phyloP scores from a whole-genome alignment of 805 yeast genomes.

The Tetrapisispora arboricola region DNA sequence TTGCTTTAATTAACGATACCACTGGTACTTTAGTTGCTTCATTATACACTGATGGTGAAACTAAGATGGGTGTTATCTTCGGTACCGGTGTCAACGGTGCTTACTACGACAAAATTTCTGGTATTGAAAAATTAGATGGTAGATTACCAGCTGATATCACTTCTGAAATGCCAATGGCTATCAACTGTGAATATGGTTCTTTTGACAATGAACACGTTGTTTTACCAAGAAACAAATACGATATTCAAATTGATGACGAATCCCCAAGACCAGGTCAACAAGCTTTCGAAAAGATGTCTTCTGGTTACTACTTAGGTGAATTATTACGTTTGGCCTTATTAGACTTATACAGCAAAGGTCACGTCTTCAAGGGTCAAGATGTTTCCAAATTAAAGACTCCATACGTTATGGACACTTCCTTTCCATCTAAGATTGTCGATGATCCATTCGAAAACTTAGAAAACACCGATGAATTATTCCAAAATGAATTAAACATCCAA shows the following conservation, averaged over 20 bases:
- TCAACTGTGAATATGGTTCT: constrained; percentile 97
- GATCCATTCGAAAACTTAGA: constrained; percentile 79
- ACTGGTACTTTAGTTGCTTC: constrained; percentile 96
- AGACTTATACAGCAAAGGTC: constrained; percentile 56
- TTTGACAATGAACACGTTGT: constrained; percentile 81
- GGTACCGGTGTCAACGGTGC: constrained; percentile 99
- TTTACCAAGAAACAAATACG: constrained; percentile 87
- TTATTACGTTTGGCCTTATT: constrained; percentile 68
- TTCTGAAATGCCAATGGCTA: constrained; percentile 71
- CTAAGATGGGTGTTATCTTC: constrained; percentile 90
- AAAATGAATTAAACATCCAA: constrained; percentile 44
- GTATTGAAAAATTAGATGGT: constrained; percentile 77
- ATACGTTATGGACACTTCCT: constrained; percentile 80
- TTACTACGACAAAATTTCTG: constrained; percentile 65
- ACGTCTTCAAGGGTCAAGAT: constrained; percentile 64
- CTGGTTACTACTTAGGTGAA: constrained; percentile 95
- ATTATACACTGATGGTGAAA: constrained; percentile 76
- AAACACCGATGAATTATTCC: constrained; percentile 62
- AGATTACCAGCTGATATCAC: constrained; percentile 53
- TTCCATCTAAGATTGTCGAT: constrained; percentile 77
- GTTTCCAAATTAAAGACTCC: constrained; percentile 48
- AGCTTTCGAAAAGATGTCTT: constrained; percentile 91
- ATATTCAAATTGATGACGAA: constrained; percentile 64
- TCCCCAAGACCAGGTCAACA: constrained; percentile 97
- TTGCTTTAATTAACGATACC: constrained; percentile 92